Conservation (phyloP, 106 monocot species). For the Acanthochlamys bracteata region DNA sequence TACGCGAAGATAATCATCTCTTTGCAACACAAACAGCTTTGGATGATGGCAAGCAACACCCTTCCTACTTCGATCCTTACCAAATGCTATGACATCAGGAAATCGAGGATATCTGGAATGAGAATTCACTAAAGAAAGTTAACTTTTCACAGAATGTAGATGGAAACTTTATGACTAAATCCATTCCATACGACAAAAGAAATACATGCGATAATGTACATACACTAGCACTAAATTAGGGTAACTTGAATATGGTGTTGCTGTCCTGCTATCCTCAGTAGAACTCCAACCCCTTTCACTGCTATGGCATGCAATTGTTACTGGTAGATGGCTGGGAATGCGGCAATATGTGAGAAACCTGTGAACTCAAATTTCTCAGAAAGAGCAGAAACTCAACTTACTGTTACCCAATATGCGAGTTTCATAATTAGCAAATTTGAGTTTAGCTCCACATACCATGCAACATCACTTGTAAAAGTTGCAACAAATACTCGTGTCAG, state of each 20-base stretch:
- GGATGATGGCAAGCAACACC: constrained; percentile 94
- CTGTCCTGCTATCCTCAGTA: constrained; percentile 36
- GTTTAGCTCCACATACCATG: constrained; percentile 37
- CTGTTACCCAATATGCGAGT: too few relatives aligned
- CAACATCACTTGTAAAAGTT: constrained; percentile 74
- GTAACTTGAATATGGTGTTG: constrained; percentile 43
- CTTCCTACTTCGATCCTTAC: constrained; percentile 54
- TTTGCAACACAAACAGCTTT: constrained; percentile 71
- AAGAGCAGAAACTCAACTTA: not conserved
- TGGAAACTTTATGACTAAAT: not conserved
- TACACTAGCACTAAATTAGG: constrained; percentile 74
- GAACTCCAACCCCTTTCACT: constrained; percentile 61
- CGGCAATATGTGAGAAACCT: constrained; percentile 73
- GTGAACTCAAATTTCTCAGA: not conserved
- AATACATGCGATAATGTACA: constrained; percentile 7
- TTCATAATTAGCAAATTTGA: not conserved
- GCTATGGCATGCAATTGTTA: constrained; percentile 71
- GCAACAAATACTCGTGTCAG: constrained; percentile 60
- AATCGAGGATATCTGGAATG: constrained; percentile 61
- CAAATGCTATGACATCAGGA: constrained; percentile 81
- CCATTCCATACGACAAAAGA: not conserved
- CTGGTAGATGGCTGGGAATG: constrained; percentile 46
- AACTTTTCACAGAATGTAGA: not conserved
- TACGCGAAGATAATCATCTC: constrained; percentile 55
- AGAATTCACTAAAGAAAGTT: not conserved